phyloP scores from a whole-genome alignment of 140 eudicot genomes.

The Erigeron philadelphicus region DNA sequence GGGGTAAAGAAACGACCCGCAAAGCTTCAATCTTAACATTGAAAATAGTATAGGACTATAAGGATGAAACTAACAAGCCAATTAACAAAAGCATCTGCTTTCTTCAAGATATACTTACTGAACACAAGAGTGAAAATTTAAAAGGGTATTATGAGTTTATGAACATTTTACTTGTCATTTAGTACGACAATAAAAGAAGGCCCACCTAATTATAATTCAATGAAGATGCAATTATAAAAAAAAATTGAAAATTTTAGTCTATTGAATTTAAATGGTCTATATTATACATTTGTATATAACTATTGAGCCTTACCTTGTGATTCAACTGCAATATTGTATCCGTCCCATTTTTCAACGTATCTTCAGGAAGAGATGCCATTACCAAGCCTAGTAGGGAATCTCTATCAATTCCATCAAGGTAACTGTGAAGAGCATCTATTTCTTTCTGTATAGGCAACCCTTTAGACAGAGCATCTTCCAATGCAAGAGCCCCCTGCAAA shows the following conservation, averaged over 20 bases:
- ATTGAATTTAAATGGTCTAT: background rate
- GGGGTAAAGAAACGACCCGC: background rate
- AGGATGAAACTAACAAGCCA: background rate
- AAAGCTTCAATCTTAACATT: background rate
- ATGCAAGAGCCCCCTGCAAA: constrained; percentile 77
- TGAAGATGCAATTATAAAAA: constrained; percentile 8
- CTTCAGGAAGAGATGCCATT: constrained; percentile 83
- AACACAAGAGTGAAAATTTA: background rate
- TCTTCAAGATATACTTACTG: background rate
- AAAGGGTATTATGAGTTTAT: no score
- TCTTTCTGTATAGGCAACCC: constrained; percentile 84
- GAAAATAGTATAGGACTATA: background rate
- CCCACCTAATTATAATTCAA: background rate
- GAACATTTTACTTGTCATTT: no score
- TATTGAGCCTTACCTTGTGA: no score
- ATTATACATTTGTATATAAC: background rate
- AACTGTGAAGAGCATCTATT: constrained; percentile 54
- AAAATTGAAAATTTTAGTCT: background rate
- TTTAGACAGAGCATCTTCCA: constrained; percentile 83
- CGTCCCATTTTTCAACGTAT: constrained; percentile 56
- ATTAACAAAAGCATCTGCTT: background rate
- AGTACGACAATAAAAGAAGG: background rate
- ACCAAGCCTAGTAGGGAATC: constrained; percentile 69
- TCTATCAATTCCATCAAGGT: constrained; percentile 63
- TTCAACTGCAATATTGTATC: constrained; percentile 50